These are phyloP conservation scores for Wickerhamia fluorescens DNA, from an alignment of 805 yeast species.

Conservation along the genomic window DNA sequence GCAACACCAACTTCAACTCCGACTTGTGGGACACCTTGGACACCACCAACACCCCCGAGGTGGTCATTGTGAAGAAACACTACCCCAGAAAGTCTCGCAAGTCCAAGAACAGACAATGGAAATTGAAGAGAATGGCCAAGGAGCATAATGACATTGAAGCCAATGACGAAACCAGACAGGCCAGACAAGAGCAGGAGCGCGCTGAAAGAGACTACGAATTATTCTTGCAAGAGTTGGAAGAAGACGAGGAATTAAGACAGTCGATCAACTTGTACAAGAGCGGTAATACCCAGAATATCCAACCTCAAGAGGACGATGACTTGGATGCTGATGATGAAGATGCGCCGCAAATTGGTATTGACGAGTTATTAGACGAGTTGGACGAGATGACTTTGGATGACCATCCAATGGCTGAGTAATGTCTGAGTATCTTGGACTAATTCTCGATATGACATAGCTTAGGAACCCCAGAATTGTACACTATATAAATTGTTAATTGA, in stretches of 20 bases:
- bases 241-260: slow-evolving; percentile 90
- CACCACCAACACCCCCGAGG: slow-evolving; percentile 68
- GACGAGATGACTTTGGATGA: slow-evolving; percentile 87
- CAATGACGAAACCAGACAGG: slow-evolving; percentile 58
- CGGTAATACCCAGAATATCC: slow-evolving; percentile 16
- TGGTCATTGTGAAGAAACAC: slow-evolving; percentile 79
- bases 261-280: slow-evolving; percentile 84
- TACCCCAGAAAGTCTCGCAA: slow-evolving; percentile 74
- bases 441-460: no score
- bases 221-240: slow-evolving; percentile 96
- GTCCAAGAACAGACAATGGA: slow-evolving; percentile 78
- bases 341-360: slow-evolving; percentile 83
- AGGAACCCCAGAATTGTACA: neutral
- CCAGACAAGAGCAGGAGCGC: slow-evolving; percentile 81
- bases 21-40: slow-evolving; percentile 72
- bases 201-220: slow-evolving; percentile 93
- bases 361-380: slow-evolving; percentile 89
- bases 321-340: slow-evolving; percentile 58
- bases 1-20: slow-evolving; percentile 83
- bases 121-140: slow-evolving; percentile 93
- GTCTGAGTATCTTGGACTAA: no score
- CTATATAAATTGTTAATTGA: no score
- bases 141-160: slow-evolving; percentile 89
- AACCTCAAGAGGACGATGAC: slow-evolving; percentile 39
- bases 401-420: slow-evolving; percentile 15